Base-by-base conservation (phyloP, 2,329 filamentous ascomycete genomes). In the Cordyceps tenuipes region DNA sequence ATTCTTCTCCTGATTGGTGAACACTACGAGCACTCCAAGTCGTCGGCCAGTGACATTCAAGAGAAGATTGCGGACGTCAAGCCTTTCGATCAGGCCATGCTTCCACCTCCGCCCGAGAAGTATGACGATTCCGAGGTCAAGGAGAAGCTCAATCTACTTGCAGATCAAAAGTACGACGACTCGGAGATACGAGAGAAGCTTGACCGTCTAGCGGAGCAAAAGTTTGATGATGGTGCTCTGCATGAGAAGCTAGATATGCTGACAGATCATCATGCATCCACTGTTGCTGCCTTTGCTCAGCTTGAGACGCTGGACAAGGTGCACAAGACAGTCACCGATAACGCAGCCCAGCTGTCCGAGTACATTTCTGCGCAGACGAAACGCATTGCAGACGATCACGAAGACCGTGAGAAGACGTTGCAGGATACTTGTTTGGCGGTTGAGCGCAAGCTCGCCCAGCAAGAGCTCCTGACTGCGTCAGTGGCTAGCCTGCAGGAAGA, bases 1-100 rank as follows among this genome's bases (percentile, higher is more conserved):
- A 85, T 97, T n/a, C 80, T 95, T 44, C 79, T 85, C 8, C 80
- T 95, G 26, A 89, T 96, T 59, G 88, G 85, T 26, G 84, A 95
- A 69, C 92, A 97, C 70, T 96, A 89, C 68, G 91, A 96, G 66
- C 90, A 96, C 69, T 89, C 91, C 15, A 91, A 92, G 72, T 80
- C 82, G 49, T 82, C 86, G 0, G 76, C 79, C 1, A 78, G 72
- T 7, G 76, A 78, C 3, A 76, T 87, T 26, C 77, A 84, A 64
- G 78, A 82, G 62, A 82, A 80, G 68, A 82, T 87, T 62, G 75
- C 85, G 59, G 84, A 88, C 59, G 75, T 84, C 59, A 85, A 83
- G 68, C 79, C 80, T 12, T 80, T 79, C 1, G 82, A 87, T 63
- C 79, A 80, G n/a, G 76, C 80, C 29, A 76, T 86, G 59, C 76